Percentiles rank a stretch among this genome's conserved stretches.
Conservation (phyloP, 148 eudicot genomes). For the Pharnaceum exiguum region DNA sequence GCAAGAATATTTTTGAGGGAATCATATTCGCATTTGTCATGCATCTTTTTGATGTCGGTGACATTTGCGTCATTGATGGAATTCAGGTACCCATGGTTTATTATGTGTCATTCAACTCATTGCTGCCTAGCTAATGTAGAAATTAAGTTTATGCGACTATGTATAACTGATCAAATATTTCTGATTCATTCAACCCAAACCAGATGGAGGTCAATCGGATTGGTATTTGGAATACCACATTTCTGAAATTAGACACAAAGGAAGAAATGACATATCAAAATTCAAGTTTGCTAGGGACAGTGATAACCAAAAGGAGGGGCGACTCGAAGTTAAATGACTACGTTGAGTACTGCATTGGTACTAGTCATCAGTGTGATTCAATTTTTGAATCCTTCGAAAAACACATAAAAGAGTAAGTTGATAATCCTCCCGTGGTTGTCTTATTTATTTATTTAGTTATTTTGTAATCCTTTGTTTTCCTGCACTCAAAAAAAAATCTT, state of each 20-base stretch:
- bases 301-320: background rate
- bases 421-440: too few relatives aligned
- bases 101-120: background rate
- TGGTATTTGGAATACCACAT: constrained; percentile 31
- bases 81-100: background rate
- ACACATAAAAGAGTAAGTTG: constrained; percentile 10
- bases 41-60: constrained; percentile 51
- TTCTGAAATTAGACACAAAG: constrained; percentile 18
- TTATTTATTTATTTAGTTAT: too few relatives aligned
- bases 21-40: constrained; percentile 33
- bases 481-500: too few relatives aligned
- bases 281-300: background rate
- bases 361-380: background rate
- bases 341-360: background rate
- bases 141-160: too few relatives aligned
- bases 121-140: too few relatives aligned
- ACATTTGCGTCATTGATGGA: constrained; percentile 34
- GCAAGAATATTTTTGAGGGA: constrained; percentile 40
- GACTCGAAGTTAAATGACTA: background rate
- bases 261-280: constrained; percentile 35
- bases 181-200: background rate
- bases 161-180: too few relatives aligned
- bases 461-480: too few relatives aligned
- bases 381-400: background rate
- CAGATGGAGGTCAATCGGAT: constrained; percentile 41